These are phyloP conservation scores for Pythium dissotocum DNA, from an alignment of 352 stramenopile genomes.

Conservation along the genomic window DNA sequence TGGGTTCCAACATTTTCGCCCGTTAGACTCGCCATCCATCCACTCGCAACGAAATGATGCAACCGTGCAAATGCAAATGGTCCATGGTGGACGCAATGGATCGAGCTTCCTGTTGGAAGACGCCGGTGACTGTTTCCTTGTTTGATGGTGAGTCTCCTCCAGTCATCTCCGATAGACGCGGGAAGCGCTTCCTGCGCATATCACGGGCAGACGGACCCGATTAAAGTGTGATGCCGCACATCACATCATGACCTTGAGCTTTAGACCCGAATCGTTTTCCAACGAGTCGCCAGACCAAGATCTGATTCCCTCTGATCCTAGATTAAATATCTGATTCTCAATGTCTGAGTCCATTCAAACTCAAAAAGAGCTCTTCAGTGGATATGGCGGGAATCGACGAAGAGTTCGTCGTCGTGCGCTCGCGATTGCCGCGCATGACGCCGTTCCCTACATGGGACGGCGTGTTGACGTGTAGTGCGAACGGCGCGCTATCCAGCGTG, in stretches of 20 bases:
- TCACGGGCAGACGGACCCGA: neutral
- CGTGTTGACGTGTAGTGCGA: slow-evolving; percentile 29
- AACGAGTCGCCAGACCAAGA: neutral
- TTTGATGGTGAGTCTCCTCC: no score
- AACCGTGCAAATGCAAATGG: no score
- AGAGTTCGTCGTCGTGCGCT: slow-evolving; percentile 40
- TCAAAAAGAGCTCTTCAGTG: neutral
- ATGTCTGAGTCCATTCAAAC: neutral
- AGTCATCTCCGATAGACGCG: neutral
- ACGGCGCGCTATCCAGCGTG: slow-evolving; percentile 33
- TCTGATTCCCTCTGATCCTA: neutral
- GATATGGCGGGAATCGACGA: slow-evolving; percentile 24
- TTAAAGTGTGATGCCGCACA: no score
- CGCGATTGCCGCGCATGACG: slow-evolving; percentile 41
- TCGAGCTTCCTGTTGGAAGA: no score
- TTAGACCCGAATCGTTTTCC: no score
- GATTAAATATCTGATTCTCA: neutral
- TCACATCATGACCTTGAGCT: neutral
- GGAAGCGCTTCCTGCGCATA: neutral
- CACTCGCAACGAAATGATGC: neutral
- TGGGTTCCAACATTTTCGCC: neutral
- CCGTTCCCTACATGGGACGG: slow-evolving; percentile 68
- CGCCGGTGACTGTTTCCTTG: no score
- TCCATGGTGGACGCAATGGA: no score
- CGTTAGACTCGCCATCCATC: neutral